Base-by-base conservation (phyloP, 352 stramenopile genomes). In the Blastocystis sp. region DNA sequence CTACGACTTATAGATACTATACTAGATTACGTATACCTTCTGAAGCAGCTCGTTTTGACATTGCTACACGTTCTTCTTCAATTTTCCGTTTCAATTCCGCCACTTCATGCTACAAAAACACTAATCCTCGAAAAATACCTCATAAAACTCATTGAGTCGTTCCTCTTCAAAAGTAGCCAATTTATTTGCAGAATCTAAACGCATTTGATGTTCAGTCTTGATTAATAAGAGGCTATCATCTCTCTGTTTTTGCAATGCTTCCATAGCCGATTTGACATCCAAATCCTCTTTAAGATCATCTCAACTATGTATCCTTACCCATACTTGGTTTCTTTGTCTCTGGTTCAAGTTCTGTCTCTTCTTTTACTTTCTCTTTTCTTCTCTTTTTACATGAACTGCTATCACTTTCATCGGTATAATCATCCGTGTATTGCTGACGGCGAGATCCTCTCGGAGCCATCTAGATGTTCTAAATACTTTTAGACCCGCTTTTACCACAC, bases 151-250 rank as follows among this genome's bases (percentile, higher is more conserved):
- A 21, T 66, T 29, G 0, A 83, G n/a, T 11, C 71, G 24, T 56
- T 51, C 12, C 29, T 83, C 71, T 43, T 83, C 71, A 66, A 66
- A 83, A 35, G 37, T 65, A 7, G 71, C 71, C n/a, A 83, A 54
- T 27, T 66, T 83, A 3, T 29, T 65, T 16, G 71, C 71, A 11
- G 71, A 83, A 27, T 83, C 71, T 24, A 83, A 42, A 51, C 71
- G 71, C 71, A 83, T 83, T 43, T 83, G 51, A 42, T 83, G 71
- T 42, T 83, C 71, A 14, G 71, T 83, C 51, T 83, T 66, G 46
- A 83, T 83, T 12, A 83, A n/a, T 0, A 83, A 27, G 14, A 83
- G 51, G n/a, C 42, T 83, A 21, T 83, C 71, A 32, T 83, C 71
- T 19, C 51, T 27, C 35, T 83, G 71, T n/a, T 83, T 83, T 19